Conservation (phyloP, 176 grass and related monocot species). For the Cocos nucifera region DNA sequence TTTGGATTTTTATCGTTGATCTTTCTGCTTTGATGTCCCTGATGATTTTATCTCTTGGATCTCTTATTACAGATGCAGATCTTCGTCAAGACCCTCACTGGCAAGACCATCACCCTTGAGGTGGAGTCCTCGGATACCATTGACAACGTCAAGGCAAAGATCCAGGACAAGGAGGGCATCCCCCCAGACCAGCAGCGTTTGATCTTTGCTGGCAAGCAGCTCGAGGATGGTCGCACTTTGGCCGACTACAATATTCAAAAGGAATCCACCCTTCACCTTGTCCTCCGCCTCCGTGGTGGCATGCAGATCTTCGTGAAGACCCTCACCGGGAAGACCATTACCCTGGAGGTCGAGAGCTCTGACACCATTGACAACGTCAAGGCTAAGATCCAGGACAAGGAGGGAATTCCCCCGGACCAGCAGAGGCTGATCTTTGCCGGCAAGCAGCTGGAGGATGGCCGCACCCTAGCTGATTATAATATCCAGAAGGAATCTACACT, state of each 20-base stretch:
- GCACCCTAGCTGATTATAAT: background rate
- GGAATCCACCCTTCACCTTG: slow-evolving; percentile 63
- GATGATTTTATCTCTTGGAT: no score
- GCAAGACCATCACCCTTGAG: slow-evolving; percentile 63
- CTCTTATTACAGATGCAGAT: no score
- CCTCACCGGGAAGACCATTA: slow-evolving; percentile 66
- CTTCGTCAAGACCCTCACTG: slow-evolving; percentile 39
- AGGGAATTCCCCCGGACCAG: slow-evolving; percentile 63
- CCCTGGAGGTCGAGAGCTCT: slow-evolving; percentile 26
- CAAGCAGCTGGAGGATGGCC: background rate
- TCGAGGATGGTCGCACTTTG: slow-evolving; percentile 45
- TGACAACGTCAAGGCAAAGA: slow-evolving; percentile 66
- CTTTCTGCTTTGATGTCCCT: no score
- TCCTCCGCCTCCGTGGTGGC: slow-evolving; percentile 47
- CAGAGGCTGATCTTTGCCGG: slow-evolving; percentile 14
- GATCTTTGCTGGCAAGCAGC: slow-evolving; percentile 56
- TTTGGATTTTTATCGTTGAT: no score
- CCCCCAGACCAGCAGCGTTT: slow-evolving; percentile 62
- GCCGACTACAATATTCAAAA: slow-evolving; percentile 76
- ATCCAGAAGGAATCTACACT: slow-evolving; percentile 5
- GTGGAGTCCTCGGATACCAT: slow-evolving; percentile 52
- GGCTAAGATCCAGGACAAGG: slow-evolving; percentile 68
- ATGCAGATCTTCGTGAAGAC: slow-evolving; percentile 78
- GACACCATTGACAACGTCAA: slow-evolving; percentile 60
- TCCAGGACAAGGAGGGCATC: slow-evolving; percentile 75